These are phyloP conservation scores for Suhomyces anneliseae DNA, from an alignment of 1,139 yeast genomes.

Conservation along the genomic window DNA sequence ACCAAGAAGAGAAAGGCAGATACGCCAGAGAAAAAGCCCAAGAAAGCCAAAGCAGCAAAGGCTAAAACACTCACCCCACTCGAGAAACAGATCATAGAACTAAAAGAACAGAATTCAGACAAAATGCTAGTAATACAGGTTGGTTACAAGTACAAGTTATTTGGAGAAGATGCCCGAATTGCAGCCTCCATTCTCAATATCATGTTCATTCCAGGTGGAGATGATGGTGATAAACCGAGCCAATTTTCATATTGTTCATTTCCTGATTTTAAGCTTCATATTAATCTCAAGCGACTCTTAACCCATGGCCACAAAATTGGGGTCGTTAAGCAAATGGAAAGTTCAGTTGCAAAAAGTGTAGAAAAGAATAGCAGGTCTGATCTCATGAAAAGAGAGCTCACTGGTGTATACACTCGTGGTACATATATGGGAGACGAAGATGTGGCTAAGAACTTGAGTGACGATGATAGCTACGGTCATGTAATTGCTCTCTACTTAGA, in stretches of 20 bases:
- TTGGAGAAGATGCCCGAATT: constrained; percentile 76
- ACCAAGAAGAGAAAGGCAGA: not conserved
- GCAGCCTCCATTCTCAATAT: constrained; percentile 69
- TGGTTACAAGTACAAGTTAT: constrained; percentile 87
- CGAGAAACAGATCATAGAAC: constrained; percentile 70
- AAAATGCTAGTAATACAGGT: constrained; percentile 79
- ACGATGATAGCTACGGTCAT: constrained; percentile 28
- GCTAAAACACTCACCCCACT: constrained; percentile 57
- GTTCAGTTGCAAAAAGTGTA: constrained; percentile 63
- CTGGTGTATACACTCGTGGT: constrained; percentile 78
- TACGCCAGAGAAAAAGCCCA: constrained; percentile 3
- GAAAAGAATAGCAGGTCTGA: constrained; percentile 46
- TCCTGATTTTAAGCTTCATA: constrained; percentile 72
- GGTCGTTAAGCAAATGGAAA: constrained; percentile 81
- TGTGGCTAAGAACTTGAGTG: constrained; percentile 13
- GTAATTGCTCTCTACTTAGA: constrained; percentile 27
- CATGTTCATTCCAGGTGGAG: constrained; percentile 67
- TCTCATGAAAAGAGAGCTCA: constrained; percentile 66
- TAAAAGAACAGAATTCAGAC: constrained; percentile 61
- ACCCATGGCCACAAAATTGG: constrained; percentile 75
- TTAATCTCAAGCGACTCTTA: constrained; percentile 69
- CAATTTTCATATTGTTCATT: constrained; percentile 82
- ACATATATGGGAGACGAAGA: constrained; percentile 72
- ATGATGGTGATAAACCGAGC: constrained; percentile 43
- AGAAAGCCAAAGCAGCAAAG: not conserved